Percentiles rank a stretch among this genome's conserved stretches.
phyloP scores from a whole-genome alignment of 352 stramenopile genomes.

The Phytophthora colocasiae region DNA sequence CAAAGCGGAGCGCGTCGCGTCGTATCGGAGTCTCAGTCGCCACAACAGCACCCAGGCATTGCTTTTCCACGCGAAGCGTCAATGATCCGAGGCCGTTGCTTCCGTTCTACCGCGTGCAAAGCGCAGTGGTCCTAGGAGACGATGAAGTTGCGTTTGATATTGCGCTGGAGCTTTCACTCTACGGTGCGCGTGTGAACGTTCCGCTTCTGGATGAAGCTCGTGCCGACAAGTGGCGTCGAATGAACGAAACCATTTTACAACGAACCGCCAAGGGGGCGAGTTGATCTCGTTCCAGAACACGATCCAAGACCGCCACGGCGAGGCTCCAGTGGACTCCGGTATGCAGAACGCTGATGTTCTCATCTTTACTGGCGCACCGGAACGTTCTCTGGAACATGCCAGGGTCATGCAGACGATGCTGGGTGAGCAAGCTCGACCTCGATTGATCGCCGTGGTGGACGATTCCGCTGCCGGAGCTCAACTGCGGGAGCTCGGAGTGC shows the following conservation, averaged over 20 bases:
- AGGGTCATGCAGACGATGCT: constrained; percentile 58
- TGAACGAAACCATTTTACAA: constrained; percentile 65
- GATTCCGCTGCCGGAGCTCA: constrained; percentile 47
- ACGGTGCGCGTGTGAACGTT: constrained; percentile 64
- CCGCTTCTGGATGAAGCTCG: constrained; percentile 65
- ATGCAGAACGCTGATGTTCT: constrained; percentile 59
- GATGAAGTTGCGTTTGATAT: constrained; percentile 71
- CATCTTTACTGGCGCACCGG: constrained; percentile 63
- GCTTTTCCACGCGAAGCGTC: constrained; percentile 25
- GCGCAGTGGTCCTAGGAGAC: constrained; percentile 65
- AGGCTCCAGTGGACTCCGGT: constrained; percentile 30
- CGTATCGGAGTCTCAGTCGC: constrained; percentile 18
- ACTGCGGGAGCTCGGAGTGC: constrained; percentile 61
- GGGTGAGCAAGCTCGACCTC: constrained; percentile 43
- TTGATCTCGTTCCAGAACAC: constrained; percentile 74
- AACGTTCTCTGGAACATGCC: constrained; percentile 55
- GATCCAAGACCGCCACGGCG: constrained; percentile 40
- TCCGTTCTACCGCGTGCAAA: constrained; percentile 53
- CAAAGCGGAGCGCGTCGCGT: constrained; percentile 12
- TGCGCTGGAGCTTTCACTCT: constrained; percentile 64
- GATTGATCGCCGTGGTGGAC: constrained; percentile 61
- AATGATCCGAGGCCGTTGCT: constrained; percentile 52
- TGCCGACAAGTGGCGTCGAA: constrained; percentile 65
- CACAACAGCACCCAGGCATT: constrained; percentile 24
- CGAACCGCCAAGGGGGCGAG: constrained; percentile 62